Evolutionary conservation across 176 grass and related monocot species (phyloP).

Genomic region (Poa annua): DNA sequence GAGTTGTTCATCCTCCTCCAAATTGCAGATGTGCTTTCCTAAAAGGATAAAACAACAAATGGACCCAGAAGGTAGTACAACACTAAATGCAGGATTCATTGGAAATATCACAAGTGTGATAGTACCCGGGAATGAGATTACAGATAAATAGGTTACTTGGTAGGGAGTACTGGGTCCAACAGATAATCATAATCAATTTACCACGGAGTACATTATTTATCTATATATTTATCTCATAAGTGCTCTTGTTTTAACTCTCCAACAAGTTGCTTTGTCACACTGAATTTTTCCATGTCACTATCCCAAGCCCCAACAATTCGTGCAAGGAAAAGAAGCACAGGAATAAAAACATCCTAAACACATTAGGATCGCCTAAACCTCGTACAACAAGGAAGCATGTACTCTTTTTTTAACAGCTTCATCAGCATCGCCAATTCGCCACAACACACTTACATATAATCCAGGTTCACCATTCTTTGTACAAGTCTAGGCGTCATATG

Average conservation of each 20-base stretch:
- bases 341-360: neutral
- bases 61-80: conserved; percentile 8
- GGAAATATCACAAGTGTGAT: neutral
- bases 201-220: too few species aligned
- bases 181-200: too few species aligned
- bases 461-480: neutral
- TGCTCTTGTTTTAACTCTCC: too few species aligned
- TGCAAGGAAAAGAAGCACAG: neutral
- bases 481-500: conserved; percentile 22
- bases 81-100: conserved; percentile 26
- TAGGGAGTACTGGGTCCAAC: too few species aligned
- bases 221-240: too few species aligned
- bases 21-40: conserved; percentile 68
- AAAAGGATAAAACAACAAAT: conserved; percentile 36
- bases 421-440: conserved; percentile 19
- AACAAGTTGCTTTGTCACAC: neutral
- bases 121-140: too few species aligned
- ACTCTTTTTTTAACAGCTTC: conserved; percentile 7
- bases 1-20: conserved; percentile 91
- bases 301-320: neutral
- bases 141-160: too few species aligned
- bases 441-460: conserved; percentile 33
- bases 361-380: neutral
- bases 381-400: neutral
- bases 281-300: neutral